Percentiles rank a stretch among this genome's conserved stretches.
phyloP scores from a whole-genome alignment of 2,329 filamentous ascomycete species.

The Fusarium euwallaceae region DNA sequence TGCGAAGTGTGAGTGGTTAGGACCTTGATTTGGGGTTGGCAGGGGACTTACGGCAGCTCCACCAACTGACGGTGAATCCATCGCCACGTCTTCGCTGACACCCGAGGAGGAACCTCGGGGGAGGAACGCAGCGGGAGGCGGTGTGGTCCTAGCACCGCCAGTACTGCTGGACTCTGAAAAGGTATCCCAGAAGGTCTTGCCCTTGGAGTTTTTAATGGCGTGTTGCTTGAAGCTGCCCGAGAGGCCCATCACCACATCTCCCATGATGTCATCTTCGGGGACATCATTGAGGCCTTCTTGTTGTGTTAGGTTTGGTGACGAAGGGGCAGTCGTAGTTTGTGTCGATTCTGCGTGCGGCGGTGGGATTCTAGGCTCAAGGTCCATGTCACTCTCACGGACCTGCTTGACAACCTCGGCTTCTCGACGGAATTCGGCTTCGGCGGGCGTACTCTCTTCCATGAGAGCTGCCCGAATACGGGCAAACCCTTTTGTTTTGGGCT shows the following conservation, averaged over 20 bases:
- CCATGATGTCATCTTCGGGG: conserved; percentile 77
- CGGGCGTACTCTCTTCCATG: conserved; percentile 86
- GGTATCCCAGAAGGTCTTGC: conserved; percentile 79
- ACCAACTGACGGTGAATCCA: conserved; percentile 74
- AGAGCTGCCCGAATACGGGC: conserved; percentile 92
- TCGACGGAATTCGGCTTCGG: conserved; percentile 88
- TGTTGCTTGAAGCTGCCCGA: conserved; percentile 83
- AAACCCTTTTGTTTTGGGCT: conserved; percentile 98
- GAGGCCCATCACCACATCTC: conserved; percentile 61
- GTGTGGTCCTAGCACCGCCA: conserved; percentile 66
- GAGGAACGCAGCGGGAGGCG: conserved; percentile 74
- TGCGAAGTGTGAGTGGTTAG: conserved; percentile 43
- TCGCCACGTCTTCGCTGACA: conserved; percentile 77
- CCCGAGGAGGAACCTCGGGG: conserved; percentile 70
- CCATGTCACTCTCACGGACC: conserved; percentile 89
- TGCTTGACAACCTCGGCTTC: conserved; percentile 97
- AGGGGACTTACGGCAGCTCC: conserved; percentile 50
- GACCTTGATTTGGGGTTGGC: conserved; percentile 7
- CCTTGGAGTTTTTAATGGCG: conserved; percentile 77
- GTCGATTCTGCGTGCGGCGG: conserved; percentile 59
- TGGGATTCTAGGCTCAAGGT: conserved; percentile 63
- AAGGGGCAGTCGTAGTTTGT: conserved; percentile 69
- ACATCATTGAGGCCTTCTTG: conserved; percentile 77
- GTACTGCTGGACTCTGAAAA: conserved; percentile 77
- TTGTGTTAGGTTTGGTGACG: conserved; percentile 76